These are phyloP conservation scores for Phoma sp. DNA, from an alignment of 2,329 filamentous ascomycete species.

Conservation along the genomic window DNA sequence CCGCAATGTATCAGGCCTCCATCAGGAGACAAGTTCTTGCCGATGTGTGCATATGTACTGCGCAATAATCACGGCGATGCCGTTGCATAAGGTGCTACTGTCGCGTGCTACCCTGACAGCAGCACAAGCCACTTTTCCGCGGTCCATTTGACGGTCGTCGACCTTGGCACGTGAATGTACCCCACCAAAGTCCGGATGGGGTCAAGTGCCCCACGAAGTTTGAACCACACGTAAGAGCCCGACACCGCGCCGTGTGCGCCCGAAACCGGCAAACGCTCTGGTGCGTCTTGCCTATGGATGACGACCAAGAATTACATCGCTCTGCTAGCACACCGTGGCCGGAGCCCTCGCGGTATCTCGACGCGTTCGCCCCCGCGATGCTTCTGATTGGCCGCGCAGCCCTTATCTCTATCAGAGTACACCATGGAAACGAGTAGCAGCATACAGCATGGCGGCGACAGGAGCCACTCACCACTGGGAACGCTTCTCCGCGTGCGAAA, in stretches of 20 bases:
- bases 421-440: slow-evolving; percentile 42
- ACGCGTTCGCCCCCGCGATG: slow-evolving; percentile 31
- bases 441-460: slow-evolving; percentile 26
- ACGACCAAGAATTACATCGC: slow-evolving; percentile 37
- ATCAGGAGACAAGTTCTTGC: not conserved
- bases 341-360: slow-evolving; percentile 32
- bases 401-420: slow-evolving; percentile 45
- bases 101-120: slow-evolving; percentile 5
- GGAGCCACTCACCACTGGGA: slow-evolving; percentile 37
- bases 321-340: slow-evolving; percentile 21
- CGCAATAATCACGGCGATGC: slow-evolving; percentile 6
- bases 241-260: slow-evolving; percentile 20
- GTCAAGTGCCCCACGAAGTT: slow-evolving; percentile 12
- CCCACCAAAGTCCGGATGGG: slow-evolving; percentile 7
- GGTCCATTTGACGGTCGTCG: not conserved
- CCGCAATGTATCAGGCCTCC: slow-evolving; percentile 14
- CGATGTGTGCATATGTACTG: slow-evolving; percentile 1
- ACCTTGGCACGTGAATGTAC: slow-evolving; percentile 10
- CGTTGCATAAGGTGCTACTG: slow-evolving; percentile 5
- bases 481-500: slow-evolving; percentile 69
- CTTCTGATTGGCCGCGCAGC: slow-evolving; percentile 33
- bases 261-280: slow-evolving; percentile 23
- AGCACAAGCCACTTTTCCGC: slow-evolving; percentile 16
- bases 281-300: slow-evolving; percentile 21
- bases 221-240: slow-evolving; percentile 15